Evolutionary conservation across 768 basidiomycete species (phyloP).

Genomic region (Trametes meyenii): DNA sequence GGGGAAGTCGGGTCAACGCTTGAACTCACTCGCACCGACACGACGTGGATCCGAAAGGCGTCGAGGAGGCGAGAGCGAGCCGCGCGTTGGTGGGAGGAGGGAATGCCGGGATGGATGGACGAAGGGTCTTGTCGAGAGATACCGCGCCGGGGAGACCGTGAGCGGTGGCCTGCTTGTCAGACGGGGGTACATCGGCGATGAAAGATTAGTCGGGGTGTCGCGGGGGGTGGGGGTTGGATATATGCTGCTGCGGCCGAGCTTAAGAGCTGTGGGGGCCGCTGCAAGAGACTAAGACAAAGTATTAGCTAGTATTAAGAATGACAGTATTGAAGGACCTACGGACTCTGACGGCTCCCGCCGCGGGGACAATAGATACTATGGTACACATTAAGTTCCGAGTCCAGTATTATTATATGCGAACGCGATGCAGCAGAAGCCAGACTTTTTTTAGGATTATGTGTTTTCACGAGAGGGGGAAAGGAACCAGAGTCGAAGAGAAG

Average conservation of each 20-base stretch:
- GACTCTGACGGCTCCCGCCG: too few species aligned
- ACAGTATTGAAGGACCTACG: too few species aligned
- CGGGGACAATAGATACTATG: too few species aligned
- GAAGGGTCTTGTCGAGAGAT: not conserved
- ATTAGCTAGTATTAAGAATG: not conserved
- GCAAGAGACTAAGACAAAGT: not conserved
- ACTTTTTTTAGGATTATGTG: too few species aligned
- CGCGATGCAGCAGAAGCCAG: too few species aligned
- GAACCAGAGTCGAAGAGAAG: too few species aligned
- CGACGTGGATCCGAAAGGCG: not conserved
- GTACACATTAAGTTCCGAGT: too few species aligned
- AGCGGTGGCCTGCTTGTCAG: not conserved
- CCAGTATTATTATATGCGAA: too few species aligned
- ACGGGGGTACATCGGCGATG: not conserved
- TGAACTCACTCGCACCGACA: not conserved
- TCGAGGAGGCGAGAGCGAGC: not conserved
- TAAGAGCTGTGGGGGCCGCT: not conserved
- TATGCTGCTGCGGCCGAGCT: not conserved
- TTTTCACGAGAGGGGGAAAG: too few species aligned
- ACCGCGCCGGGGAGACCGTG: not conserved
- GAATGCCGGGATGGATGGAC: not conserved
- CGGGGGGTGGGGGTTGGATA: not conserved
- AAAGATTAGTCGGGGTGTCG: not conserved
- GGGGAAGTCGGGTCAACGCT: not conserved
- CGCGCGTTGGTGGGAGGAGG: not conserved